Evolutionary conservation across 164 flowering plant genomes (phyloP).

Genomic region (Umbilicus rupestris): DNA sequence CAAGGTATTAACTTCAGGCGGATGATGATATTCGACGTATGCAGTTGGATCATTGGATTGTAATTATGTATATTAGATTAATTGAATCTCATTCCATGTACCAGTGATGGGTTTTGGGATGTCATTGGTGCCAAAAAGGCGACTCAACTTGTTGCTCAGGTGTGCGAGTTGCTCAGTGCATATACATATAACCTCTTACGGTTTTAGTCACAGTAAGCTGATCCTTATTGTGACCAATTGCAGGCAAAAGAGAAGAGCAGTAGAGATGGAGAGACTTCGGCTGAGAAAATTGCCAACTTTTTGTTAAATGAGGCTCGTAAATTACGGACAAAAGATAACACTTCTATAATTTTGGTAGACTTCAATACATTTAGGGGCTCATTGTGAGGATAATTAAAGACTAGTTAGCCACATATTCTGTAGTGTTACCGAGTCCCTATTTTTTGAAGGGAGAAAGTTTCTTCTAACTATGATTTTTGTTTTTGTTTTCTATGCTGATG

Average conservation of each 20-base stretch:
- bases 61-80: not conserved
- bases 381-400: not conserved
- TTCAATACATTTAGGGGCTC: conserved; percentile 35
- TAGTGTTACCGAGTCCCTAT: not conserved
- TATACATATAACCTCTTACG: not conserved
- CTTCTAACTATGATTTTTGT: not conserved
- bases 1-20: conserved; percentile 42
- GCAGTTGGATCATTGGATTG: not conserved
- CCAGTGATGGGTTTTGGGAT: conserved; percentile 99
- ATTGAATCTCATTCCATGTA: conserved; percentile 5
- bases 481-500: no score
- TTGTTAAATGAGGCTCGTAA: conserved; percentile 78
- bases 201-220: not conserved
- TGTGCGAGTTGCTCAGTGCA: conserved; percentile 12
- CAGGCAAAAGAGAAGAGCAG: conserved; percentile 49
- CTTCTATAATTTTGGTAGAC: conserved; percentile 77
- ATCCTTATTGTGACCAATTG: conserved; percentile 2
- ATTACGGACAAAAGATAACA: conserved; percentile 87
- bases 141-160: conserved; percentile 72
- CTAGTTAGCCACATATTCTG: not conserved
- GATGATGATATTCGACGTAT: not conserved
- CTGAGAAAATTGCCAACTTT: conserved; percentile 63
- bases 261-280: conserved; percentile 30
- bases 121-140: conserved; percentile 72
- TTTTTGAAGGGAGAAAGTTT: not conserved